phyloP scores from a whole-genome alignment of 805 yeast genomes.

The Monosporozyma yasuniensis region DNA sequence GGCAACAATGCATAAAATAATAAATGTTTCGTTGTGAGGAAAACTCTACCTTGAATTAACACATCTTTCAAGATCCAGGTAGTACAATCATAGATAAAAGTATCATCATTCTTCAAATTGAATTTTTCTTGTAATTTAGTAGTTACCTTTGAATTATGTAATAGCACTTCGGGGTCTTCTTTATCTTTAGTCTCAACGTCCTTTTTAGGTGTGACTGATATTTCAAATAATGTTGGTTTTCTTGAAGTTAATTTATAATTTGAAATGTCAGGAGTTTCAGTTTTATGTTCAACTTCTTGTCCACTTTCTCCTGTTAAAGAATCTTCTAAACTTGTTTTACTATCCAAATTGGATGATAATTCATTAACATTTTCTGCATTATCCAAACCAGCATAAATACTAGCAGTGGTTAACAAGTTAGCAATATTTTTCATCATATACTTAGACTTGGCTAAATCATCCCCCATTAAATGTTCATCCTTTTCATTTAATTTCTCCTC shows the following conservation, averaged over 20 bases:
- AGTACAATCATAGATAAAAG: conserved; percentile 51
- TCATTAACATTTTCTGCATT: conserved; percentile 18
- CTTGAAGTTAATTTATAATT: conserved; percentile 3
- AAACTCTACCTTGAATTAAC: conserved; percentile 75
- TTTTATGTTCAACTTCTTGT: no score
- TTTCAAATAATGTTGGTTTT: conserved; percentile 16
- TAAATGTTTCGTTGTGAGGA: conserved; percentile 54
- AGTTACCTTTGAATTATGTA: neutral
- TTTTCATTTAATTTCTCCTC: conserved; percentile 9
- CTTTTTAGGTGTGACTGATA: conserved; percentile 11
- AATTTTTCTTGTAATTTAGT: conserved; percentile 19
- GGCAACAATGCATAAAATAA: conserved; percentile 79
- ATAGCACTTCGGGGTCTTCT: neutral
- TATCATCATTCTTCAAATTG: conserved; percentile 45
- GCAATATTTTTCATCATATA: conserved; percentile 46
- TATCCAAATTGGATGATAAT: conserved; percentile 1
- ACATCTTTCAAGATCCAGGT: conserved; percentile 82
- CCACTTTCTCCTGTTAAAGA: neutral
- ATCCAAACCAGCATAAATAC: conserved; percentile 38
- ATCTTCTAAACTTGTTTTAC: neutral
- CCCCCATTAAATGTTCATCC: conserved; percentile 9
- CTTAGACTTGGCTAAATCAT: conserved; percentile 31
- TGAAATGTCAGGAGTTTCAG: neutral
- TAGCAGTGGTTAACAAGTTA: conserved; percentile 47
- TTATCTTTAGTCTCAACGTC: neutral